phyloP scores from a whole-genome alignment of 306 rosid genomes.

The Alnus glutinosa region DNA sequence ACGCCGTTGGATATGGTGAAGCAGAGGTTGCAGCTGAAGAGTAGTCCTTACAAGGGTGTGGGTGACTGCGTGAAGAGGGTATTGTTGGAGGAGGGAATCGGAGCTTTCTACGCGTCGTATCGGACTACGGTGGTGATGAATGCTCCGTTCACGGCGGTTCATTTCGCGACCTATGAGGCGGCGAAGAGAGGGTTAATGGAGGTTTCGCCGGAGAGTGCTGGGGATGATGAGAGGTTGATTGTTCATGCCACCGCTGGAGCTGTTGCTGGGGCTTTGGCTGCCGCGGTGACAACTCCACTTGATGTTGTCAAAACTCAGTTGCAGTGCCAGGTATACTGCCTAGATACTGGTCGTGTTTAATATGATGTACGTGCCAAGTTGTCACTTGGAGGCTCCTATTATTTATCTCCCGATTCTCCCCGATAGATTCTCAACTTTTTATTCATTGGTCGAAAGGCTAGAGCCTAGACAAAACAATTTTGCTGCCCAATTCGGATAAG shows the following conservation, averaged over 20 bases:
- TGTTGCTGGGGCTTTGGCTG: constrained; percentile 74
- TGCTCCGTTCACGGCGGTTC: constrained; percentile 81
- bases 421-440: no score
- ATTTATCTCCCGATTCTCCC: no score
- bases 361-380: no score
- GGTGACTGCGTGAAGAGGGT: constrained; percentile 71
- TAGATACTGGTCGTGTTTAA: no score
- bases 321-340: constrained; percentile 66
- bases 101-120: constrained; percentile 75
- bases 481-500: no score
- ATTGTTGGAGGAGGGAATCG: constrained; percentile 62
- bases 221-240: constrained; percentile 58
- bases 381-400: no score
- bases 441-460: no score
- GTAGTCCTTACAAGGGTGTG: constrained; percentile 73
- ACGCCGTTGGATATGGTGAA: constrained; percentile 97
- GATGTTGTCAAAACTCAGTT: constrained; percentile 84
- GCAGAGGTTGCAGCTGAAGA: constrained; percentile 77
- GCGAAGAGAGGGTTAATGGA: constrained; percentile 52
- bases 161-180: constrained; percentile 69
- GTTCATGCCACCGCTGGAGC: constrained; percentile 88
- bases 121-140: constrained; percentile 83
- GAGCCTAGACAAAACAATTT: no score
- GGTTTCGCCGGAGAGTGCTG: constrained; percentile 56
- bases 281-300: constrained; percentile 68